These are phyloP conservation scores for Heterobasidion irregulare DNA, from an alignment of 1,284 basidiomycete genomes.

Conservation along the genomic window DNA sequence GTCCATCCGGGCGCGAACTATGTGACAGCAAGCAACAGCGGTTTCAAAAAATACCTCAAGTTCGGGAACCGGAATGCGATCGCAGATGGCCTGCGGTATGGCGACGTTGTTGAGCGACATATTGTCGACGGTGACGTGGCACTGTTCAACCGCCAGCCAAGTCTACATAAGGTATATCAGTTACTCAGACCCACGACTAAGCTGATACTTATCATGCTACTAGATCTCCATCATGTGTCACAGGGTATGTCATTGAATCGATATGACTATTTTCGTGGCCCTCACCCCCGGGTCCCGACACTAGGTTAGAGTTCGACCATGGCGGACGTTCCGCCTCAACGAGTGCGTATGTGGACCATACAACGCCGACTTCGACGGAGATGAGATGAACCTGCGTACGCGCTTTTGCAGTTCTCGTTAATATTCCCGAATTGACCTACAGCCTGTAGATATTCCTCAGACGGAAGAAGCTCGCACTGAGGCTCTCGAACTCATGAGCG, in stretches of 20 bases:
- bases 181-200: background rate
- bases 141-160: slow-evolving; percentile 98
- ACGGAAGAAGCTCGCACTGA: slow-evolving; percentile 98
- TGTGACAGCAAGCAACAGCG: slow-evolving; percentile 68
- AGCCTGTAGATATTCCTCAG: slow-evolving; percentile 87
- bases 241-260: slow-evolving; percentile 40
- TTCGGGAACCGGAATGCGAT: slow-evolving; percentile 72
- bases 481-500: slow-evolving; percentile 95
- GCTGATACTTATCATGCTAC: slow-evolving; percentile 11
- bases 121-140: slow-evolving; percentile 95
- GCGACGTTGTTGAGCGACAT: slow-evolving; percentile 92
- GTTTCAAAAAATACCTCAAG: slow-evolving; percentile 82
- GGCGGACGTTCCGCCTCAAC: slow-evolving; percentile 96
- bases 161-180: slow-evolving; percentile 76
- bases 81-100: slow-evolving; percentile 73
- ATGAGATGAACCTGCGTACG: slow-evolving; percentile 99
- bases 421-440: background rate
- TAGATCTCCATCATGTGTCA: slow-evolving; percentile 99
- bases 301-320: slow-evolving; percentile 87
- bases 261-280: background rate
- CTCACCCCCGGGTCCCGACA: background rate
- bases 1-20: slow-evolving; percentile 96
- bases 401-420: background rate
- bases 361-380: slow-evolving; percentile 99
- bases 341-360: slow-evolving; percentile 99